Conservation (phyloP, 164 flowering plant species). For the Vitis rotundifolia region DNA sequence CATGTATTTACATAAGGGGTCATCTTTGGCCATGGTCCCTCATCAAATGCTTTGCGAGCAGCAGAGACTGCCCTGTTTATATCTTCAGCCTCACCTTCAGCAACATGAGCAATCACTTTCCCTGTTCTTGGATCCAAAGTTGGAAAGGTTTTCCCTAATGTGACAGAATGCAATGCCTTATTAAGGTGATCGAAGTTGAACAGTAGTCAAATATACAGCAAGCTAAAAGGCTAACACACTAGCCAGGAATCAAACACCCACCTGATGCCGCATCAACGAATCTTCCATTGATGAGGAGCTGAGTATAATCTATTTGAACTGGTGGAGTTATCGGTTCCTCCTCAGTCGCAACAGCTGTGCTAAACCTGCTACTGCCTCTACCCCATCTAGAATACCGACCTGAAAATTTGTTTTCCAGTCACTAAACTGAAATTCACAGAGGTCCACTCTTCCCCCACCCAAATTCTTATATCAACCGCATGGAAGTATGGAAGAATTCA, state of each 20-base stretch:
- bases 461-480: too few relatives aligned
- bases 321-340: constrained; percentile 37
- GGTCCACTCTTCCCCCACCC: too few relatives aligned
- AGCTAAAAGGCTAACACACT: too few relatives aligned
- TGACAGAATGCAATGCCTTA: too few relatives aligned
- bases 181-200: too few relatives aligned
- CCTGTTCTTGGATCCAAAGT: constrained; percentile 30
- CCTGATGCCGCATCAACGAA: constrained; percentile 34
- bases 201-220: too few relatives aligned
- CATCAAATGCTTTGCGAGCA: constrained; percentile 32
- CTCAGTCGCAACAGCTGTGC: constrained; percentile 29
- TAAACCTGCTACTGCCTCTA: constrained; percentile 17
- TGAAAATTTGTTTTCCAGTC: too few relatives aligned
- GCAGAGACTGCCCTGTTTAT: constrained; percentile 25
- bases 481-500: too few relatives aligned
- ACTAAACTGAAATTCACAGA: too few relatives aligned
- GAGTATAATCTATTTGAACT: constrained; percentile 23
- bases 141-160: constrained; percentile 25
- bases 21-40: constrained; percentile 32
- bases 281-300: constrained; percentile 27
- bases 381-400: neutral
- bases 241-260: neutral
- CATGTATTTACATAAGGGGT: neutral
- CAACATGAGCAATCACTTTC: constrained; percentile 21
- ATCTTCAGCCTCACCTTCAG: constrained; percentile 27